Conservation (phyloP, 148 eudicot species). For the Amaranthus hypochondriacus region DNA sequence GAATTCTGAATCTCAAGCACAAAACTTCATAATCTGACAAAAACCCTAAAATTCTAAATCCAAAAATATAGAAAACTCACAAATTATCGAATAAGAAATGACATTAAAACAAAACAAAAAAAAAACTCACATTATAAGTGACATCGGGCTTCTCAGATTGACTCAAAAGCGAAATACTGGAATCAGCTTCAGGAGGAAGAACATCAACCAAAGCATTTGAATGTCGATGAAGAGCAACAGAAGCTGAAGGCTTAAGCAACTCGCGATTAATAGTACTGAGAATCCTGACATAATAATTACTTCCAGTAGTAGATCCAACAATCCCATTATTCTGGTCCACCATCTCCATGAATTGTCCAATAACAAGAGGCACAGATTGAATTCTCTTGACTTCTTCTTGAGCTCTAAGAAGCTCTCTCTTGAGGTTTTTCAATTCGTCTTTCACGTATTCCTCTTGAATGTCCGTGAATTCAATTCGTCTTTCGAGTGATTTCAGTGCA, state of each 20-base stretch:
- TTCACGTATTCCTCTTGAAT: conserved; percentile 87
- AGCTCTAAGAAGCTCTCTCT: conserved; percentile 67
- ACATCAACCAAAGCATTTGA: conserved; percentile 89
- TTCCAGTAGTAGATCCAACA: conserved; percentile 84
- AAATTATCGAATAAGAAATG: neutral
- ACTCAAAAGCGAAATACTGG: conserved; percentile 76
- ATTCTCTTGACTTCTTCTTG: conserved; percentile 89
- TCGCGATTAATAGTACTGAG: conserved; percentile 80
- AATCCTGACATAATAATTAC: conserved; percentile 80
- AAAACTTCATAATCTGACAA: neutral
- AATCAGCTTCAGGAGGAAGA: conserved; percentile 88
- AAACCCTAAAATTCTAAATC: conserved; percentile 1
- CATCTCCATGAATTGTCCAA: conserved; percentile 98
- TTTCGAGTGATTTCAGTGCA: conserved; percentile 50
- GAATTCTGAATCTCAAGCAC: neutral
- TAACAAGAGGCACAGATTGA: conserved; percentile 79
- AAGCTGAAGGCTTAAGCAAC: conserved; percentile 65
- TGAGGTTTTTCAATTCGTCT: conserved; percentile 81
- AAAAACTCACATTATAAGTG: conserved; percentile 49
- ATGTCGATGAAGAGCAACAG: conserved; percentile 80
- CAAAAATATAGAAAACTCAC: neutral
- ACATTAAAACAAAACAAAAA: neutral
- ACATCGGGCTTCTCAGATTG: conserved; percentile 97
- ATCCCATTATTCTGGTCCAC: conserved; percentile 74
- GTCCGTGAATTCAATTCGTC: conserved; percentile 73